Percentiles rank a stretch among this genome's conserved stretches.
These are phyloP conservation scores for Rhodofomes roseus DNA, from an alignment of 1,284 basidiomycete genomes.

Conservation along the genomic window DNA sequence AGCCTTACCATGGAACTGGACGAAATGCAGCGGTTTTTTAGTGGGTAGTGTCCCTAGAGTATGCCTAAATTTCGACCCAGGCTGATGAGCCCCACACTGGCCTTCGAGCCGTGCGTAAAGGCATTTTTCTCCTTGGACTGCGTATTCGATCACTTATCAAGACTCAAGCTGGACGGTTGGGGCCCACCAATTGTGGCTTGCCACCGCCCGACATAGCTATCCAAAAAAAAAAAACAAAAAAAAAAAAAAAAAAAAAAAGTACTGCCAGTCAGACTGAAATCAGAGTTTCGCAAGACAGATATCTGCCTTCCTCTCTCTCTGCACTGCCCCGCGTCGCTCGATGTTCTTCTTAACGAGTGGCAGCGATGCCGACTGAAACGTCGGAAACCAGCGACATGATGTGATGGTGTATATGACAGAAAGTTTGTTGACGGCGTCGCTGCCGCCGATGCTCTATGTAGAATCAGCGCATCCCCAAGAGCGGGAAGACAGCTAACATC, in stretches of 20 bases:
- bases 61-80: neutral
- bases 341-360: neutral
- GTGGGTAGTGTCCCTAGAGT: neutral
- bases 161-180: neutral
- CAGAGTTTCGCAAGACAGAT: neutral
- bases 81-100: neutral
- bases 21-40: neutral
- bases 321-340: neutral
- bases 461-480: no score
- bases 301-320: neutral
- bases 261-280: no score
- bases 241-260: no score
- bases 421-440: neutral
- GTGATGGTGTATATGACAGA: neutral
- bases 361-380: neutral
- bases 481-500: no score
- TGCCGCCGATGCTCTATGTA: neutral
- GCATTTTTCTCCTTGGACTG: neutral
- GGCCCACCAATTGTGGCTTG: neutral
- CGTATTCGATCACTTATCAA: no score
- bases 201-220: neutral
- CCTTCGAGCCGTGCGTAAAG: neutral
- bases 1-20: neutral
- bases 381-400: neutral
- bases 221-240: neutral